Percentiles rank a stretch among this genome's conserved stretches.
phyloP scores from a whole-genome alignment of 2,329 filamentous ascomycete species.

The Sporothrix humicola region DNA sequence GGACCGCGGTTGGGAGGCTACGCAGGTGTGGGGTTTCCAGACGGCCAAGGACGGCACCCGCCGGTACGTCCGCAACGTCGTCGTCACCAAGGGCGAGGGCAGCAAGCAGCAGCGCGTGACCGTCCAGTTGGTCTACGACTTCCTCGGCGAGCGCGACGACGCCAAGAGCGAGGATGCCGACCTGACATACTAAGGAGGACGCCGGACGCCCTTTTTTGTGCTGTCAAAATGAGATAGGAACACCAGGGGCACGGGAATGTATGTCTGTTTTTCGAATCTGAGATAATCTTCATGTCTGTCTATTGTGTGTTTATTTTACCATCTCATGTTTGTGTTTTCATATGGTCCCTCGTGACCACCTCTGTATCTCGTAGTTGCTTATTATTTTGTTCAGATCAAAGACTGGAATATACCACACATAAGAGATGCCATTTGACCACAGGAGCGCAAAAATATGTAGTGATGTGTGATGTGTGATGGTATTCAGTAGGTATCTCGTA shows the following conservation, averaged over 20 bases:
- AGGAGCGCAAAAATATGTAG: neutral
- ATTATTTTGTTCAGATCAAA: conserved; percentile 1
- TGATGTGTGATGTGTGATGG: neutral
- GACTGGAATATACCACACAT: neutral
- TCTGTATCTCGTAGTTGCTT: neutral
- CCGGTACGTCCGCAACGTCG: conserved; percentile 59
- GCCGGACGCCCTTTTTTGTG: neutral
- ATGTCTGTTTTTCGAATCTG: conserved; percentile 10
- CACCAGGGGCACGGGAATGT: neutral
- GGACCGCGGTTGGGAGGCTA: conserved; percentile 60
- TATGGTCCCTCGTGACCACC: neutral
- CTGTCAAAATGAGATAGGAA: neutral
- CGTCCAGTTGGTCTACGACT: conserved; percentile 65
- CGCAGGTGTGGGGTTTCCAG: conserved; percentile 68
- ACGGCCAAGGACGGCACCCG: conserved; percentile 55
- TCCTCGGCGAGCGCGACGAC: conserved; percentile 39
- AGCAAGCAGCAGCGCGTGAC: conserved; percentile 50
- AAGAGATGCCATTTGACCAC: no score
- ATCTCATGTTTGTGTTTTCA: neutral
- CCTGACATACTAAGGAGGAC: conserved; percentile 35
- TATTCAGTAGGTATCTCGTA: neutral
- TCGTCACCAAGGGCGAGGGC: conserved; percentile 55
- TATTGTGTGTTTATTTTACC: neutral
- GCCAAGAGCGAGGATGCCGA: conserved; percentile 26
- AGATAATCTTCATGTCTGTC: neutral